Conservation (phyloP, 345 rosid species). For the Rhodamnia argentea region DNA sequence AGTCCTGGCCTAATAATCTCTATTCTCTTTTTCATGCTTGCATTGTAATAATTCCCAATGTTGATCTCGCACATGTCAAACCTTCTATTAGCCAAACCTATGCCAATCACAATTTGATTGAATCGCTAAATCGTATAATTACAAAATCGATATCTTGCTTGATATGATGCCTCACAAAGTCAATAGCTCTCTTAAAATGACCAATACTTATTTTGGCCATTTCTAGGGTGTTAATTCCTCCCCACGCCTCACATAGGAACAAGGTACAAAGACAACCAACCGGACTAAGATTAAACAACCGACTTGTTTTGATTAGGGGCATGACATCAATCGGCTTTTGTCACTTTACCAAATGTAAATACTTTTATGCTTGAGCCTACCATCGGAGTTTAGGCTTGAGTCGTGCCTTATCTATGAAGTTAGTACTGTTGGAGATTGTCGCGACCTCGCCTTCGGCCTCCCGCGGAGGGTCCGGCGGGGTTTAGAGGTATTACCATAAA, state of each 20-base stretch:
- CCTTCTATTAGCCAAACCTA: neutral
- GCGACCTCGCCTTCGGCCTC: no score
- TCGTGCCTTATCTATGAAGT: neutral
- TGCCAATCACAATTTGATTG: neutral
- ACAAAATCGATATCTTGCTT: neutral
- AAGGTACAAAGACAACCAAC: neutral
- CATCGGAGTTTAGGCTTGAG: neutral
- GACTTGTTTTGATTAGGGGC: neutral
- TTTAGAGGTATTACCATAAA: no score
- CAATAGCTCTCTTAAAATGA: neutral
- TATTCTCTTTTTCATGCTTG: neutral
- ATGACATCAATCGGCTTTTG: neutral
- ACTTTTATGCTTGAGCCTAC: neutral
- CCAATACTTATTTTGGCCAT: neutral
- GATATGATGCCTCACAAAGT: neutral
- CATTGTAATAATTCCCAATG: neutral
- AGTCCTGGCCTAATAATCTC: neutral
- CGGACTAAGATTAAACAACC: neutral
- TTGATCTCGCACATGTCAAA: neutral
- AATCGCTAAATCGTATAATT: neutral
- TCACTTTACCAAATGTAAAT: neutral
- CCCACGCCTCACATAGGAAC: neutral
- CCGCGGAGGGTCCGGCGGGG: no score
- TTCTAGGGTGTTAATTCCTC: neutral
- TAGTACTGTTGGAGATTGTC: no score